Base-by-base conservation (phyloP, 1,139 yeast species). In the Blastobotrys malaysiensis region DNA sequence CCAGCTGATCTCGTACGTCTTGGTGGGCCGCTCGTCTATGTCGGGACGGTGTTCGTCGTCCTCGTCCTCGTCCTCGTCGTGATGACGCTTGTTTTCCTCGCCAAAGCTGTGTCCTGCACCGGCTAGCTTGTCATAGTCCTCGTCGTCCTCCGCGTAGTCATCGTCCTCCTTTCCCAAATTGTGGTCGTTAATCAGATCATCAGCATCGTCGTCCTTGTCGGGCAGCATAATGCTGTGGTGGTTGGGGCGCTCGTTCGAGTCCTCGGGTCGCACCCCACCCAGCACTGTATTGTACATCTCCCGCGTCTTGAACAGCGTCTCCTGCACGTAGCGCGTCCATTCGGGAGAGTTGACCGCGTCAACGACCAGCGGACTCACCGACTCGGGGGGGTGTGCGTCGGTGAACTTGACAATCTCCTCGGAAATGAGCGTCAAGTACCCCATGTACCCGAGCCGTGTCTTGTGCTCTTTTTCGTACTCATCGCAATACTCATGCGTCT, bases 391-490 rank as follows among this genome's bases (percentile, higher is more conserved):
- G 63, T 83, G 86, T 19, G 86, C 72, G 50, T 88, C 89, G 26
- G 91, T 86, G 69, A 93, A 93, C 69, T 95, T 95, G 56, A 93
- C 97, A 48, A 93, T 96, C 69, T 93, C 99, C 68, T 95, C 99
- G 7, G 97, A 96, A 59, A 95, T 91, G 60, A 93, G 77, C 0
- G 97, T 93, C 67, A 93, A 77, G 71, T 93, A 99, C 26, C 99
- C 99, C 96, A 93, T 95, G 69, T 87, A 95, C 1, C 99, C 99
- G 57, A 91, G 76, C 61, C 97, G 80, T 59, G 88, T 78, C 54
- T 83, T 81, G 53, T 76, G 74, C 51, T 71, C 73, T 56, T 73
- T 73, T 67, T 83, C 87, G 68, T 87, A 87, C 54, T 82, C 82
- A 55, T 82, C 81, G 62, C 97, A 90, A 57, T 80, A 76, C 60